These are phyloP conservation scores for Xylaria flabelliformis DNA, from an alignment of 495 filamentous ascomycete genomes.

Conservation along the genomic window DNA sequence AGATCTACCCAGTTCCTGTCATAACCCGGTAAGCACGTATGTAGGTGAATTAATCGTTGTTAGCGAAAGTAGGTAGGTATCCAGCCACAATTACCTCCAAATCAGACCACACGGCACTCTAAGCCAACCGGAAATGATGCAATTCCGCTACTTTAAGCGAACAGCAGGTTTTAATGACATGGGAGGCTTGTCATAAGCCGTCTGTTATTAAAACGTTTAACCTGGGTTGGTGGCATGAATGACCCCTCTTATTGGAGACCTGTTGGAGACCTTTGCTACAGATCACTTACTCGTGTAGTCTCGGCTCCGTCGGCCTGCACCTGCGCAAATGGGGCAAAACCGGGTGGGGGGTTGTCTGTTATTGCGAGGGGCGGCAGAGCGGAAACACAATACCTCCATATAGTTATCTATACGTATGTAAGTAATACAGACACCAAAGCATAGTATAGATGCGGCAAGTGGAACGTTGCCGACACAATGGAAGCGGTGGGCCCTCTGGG, in stretches of 20 bases:
- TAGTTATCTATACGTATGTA: not conserved
- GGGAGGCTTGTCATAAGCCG: slow-evolving; percentile 13
- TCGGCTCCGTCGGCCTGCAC: slow-evolving; percentile 2
- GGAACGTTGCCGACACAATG: slow-evolving; percentile 7
- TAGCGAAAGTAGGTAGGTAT: not conserved
- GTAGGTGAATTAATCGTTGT: not conserved
- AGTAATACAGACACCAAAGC: not conserved
- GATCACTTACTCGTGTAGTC: not conserved
- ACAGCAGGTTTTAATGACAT: not conserved
- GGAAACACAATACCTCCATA: too few relatives aligned
- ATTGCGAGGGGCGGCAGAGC: not conserved
- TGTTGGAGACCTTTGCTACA: not conserved
- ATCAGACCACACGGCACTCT: slow-evolving; percentile 7
- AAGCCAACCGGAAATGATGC: slow-evolving; percentile 11
- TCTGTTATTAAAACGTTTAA: slow-evolving; percentile 5
- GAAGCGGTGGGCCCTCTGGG: not conserved
- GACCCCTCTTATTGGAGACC: slow-evolving; percentile 15
- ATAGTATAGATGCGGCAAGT: slow-evolving; percentile 4
- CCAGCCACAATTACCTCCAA: not conserved
- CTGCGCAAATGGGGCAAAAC: not conserved
- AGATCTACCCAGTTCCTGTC: not conserved
- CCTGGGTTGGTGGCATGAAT: slow-evolving; percentile 3
- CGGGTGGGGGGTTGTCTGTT: not conserved
- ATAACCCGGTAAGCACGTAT: not conserved
- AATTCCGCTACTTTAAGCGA: not conserved